Conservation (phyloP, 1,284 basidiomycete species). For the Salmacisia buchloeana region DNA sequence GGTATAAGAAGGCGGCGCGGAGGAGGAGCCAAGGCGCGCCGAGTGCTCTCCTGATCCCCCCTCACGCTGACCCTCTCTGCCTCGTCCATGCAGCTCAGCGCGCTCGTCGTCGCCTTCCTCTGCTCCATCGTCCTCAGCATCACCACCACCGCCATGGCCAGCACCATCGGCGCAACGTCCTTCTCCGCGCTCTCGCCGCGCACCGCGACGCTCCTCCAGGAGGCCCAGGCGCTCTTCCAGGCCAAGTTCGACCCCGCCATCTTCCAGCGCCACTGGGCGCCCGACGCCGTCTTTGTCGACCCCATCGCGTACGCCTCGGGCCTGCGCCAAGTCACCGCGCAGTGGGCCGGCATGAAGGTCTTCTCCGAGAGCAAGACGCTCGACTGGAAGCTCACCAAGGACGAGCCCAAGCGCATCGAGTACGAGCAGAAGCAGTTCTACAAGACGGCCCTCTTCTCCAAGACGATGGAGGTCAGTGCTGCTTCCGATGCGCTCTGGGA, state of each 20-base stretch:
- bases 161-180: not conserved
- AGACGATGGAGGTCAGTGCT: conserved; percentile 53
- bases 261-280: conserved; percentile 60
- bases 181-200: not conserved
- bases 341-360: conserved; percentile 65
- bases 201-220: not conserved
- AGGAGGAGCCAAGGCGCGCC: too few relatives aligned
- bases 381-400: conserved; percentile 56
- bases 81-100: too few relatives aligned
- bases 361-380: conserved; percentile 58
- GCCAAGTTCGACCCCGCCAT: conserved; percentile 60
- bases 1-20: too few relatives aligned
- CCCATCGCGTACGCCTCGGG: conserved; percentile 19
- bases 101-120: too few relatives aligned
- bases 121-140: too few relatives aligned
- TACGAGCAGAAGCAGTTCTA: conserved; percentile 62
- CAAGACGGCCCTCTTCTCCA: conserved; percentile 55
- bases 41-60: too few relatives aligned
- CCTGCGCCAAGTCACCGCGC: conserved; percentile 19
- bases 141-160: not conserved
- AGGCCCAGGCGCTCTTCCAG: conserved; percentile 56
- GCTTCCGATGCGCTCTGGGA: not conserved
- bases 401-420: conserved; percentile 58
- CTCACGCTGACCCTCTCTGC: too few relatives aligned
- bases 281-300: conserved; percentile 62